phyloP scores from a whole-genome alignment of 2,329 filamentous ascomycete genomes.

The Trichoderma harzianum region DNA sequence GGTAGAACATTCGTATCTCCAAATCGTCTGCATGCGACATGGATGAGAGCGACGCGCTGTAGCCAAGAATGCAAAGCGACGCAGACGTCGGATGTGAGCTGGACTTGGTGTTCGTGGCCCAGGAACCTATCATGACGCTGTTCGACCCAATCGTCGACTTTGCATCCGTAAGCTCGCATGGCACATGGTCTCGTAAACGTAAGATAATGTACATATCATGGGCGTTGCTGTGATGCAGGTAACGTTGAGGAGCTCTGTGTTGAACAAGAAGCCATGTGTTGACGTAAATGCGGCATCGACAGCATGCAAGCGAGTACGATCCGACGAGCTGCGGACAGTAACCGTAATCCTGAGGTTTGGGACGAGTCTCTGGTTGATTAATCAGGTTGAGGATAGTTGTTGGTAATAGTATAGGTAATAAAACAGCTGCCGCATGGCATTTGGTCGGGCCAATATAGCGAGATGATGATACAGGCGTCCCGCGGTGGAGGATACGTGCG shows the following conservation, averaged over 20 bases:
- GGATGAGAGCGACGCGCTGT: neutral
- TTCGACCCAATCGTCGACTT: neutral
- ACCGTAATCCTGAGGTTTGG: constrained; percentile 59
- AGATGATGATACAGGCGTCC: constrained; percentile 86
- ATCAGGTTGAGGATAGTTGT: constrained; percentile 57
- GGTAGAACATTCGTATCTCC: constrained; percentile 58
- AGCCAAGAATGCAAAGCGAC: constrained; percentile 33
- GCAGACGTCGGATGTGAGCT: constrained; percentile 36
- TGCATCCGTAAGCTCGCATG: neutral
- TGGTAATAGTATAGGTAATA: constrained; percentile 49
- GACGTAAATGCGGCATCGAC: neutral
- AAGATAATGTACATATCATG: neutral
- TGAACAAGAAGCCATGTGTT: neutral
- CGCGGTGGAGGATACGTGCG: constrained; percentile 68
- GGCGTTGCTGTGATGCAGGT: neutral
- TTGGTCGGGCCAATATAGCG: constrained; percentile 70
- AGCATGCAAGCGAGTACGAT: constrained; percentile 52
- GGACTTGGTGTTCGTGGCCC: constrained; percentile 30
- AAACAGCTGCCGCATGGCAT: constrained; percentile 67
- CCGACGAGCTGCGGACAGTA: constrained; percentile 55
- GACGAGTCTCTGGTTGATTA: constrained; percentile 52
- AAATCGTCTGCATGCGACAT: constrained; percentile 47
- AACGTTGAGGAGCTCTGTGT: neutral
- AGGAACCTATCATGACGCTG: constrained; percentile 27
- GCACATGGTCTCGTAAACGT: neutral